A percentile compares a stretch with the other conserved stretches of the same genome.
Evolutionary conservation across 2,329 filamentous ascomycete species (phyloP).

Genomic region (Dactylellina cionopaga): DNA sequence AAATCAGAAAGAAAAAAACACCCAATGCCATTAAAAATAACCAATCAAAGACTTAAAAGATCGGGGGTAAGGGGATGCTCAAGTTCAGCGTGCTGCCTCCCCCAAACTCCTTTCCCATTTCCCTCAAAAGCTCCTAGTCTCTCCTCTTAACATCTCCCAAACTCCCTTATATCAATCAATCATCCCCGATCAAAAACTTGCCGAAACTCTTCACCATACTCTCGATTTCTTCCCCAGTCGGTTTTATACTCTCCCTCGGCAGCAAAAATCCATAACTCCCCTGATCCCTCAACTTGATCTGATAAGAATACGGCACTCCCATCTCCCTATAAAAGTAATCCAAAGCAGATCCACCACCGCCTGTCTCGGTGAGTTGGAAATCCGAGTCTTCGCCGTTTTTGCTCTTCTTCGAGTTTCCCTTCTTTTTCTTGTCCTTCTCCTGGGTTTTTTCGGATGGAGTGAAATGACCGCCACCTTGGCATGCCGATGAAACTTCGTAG

Average conservation of each 20-base stretch:
- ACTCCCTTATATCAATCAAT: conserved; percentile 9
- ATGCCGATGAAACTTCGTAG: conserved; percentile 84
- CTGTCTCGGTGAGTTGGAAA: conserved; percentile 72
- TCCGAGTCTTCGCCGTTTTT: conserved; percentile 54
- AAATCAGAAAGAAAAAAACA: conserved; percentile 5
- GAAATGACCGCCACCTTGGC: conserved; percentile 74
- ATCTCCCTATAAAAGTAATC: conserved; percentile 97
- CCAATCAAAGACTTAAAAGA: too few relatives aligned
- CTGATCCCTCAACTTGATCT: conserved; percentile 91
- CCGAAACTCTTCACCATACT: conserved; percentile 51
- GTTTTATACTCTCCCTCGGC: conserved; percentile 84
- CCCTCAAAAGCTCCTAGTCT: background rate
- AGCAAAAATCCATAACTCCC: conserved; percentile 94
- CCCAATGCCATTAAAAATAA: background rate
- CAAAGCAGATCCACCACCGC: conserved; percentile 82
- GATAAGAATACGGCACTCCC: conserved; percentile 83
- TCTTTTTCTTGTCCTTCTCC: conserved; percentile 55
- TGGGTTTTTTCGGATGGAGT: conserved; percentile 55
- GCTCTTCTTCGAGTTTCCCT: conserved; percentile 58
- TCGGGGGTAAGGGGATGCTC: background rate
- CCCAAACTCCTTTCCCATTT: background rate
- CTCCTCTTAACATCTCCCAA: background rate
- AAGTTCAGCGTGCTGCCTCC: conserved; percentile 3
- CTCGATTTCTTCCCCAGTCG: conserved; percentile 78
- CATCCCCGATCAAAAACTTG: conserved; percentile 38